Base-by-base conservation (phyloP, 2,329 filamentous ascomycete genomes). In the Ophiocordyceps camponoti-saundersi region DNA sequence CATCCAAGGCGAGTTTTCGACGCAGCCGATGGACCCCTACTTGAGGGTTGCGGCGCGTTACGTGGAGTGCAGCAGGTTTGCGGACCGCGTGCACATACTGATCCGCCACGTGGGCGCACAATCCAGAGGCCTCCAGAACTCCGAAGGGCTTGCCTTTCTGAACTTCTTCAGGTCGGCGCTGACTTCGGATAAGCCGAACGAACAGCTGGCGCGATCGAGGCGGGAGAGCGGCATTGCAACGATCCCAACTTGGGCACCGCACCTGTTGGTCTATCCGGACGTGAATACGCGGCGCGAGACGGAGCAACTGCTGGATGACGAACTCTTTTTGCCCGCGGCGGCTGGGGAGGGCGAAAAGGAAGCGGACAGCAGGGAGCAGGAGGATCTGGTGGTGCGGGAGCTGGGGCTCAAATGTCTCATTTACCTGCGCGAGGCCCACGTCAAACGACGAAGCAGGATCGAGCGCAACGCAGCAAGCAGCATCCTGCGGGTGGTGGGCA, bases 41-140 rank as follows among this genome's bases (percentile, higher is more conserved):
- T 64, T 85, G 18, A 69, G 72, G n/a, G 73, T 70, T 16, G 73
- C 75, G 3, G 56, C 70, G 30, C 57, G 67, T 0, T 83, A 80
- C 54, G 72, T 78, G 32, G 61, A 64, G 40, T 50, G 57, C 44
- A 70, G 66, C 23, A 55, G 57, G 21, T 59, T 62, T 3, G 40
- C 57, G 2, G 55, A 59, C 0, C 52, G 59, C 42, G 61, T 69
- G 2, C 53, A 61, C 29, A 55, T 53, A 3, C 61, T 77, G 42
- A 61, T 72, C 22, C 52, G 55, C 2, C 65, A 74, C 51, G 56
- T 76, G 23, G 59, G 59, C 32, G 50, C 57, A 0, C 69, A 76
- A 49, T 71, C 67, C 50, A 58, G 57, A 40, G 57, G 52, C 16
- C 50, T 77, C 13, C 66, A 71, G 45, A 68, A 69, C 45, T 56